Conservation (phyloP, 2,329 filamentous ascomycete genomes). For the Rutstroemia sp. region DNA sequence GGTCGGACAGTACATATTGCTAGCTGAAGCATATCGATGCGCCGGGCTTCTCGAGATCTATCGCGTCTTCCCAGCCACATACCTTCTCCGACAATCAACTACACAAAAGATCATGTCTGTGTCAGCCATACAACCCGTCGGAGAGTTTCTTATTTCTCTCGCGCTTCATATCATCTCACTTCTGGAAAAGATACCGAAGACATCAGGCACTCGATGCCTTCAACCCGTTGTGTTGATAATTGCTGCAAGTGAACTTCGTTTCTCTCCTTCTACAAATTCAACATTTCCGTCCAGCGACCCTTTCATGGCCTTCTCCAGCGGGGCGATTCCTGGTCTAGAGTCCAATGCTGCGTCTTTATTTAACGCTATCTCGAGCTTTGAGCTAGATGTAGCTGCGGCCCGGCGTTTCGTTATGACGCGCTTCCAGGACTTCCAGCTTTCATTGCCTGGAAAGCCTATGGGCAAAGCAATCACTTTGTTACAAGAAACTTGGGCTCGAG, state of each 20-base stretch:
- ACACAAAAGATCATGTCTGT: conserved; percentile 11
- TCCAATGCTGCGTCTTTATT: conserved; percentile 9
- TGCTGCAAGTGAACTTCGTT: conserved; percentile 22
- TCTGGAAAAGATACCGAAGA: conserved; percentile 20
- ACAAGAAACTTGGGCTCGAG: conserved; percentile 23
- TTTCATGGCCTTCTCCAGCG: neutral
- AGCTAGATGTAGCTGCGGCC: conserved; percentile 23
- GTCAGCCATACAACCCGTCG: conserved; percentile 12
- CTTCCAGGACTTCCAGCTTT: conserved; percentile 23
- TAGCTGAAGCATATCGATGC: conserved; percentile 25
- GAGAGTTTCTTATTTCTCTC: conserved; percentile 24
- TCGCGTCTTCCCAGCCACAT: conserved; percentile 21
- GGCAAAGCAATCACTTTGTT: conserved; percentile 19
- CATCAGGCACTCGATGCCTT: conserved; percentile 24
- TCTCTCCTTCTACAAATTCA: conserved; percentile 11
- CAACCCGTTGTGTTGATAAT: conserved; percentile 24
- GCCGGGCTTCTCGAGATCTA: conserved; percentile 24
- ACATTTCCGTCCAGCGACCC: neutral
- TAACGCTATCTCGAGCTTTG: conserved; percentile 20
- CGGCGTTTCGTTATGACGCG: conserved; percentile 21
- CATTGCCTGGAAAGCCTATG: conserved; percentile 25
- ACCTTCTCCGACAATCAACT: conserved; percentile 11
- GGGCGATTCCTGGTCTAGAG: neutral
- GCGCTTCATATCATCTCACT: conserved; percentile 23
- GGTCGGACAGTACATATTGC: conserved; percentile 25